Base-by-base conservation (phyloP, 2,329 filamentous ascomycete species). In the Claviceps humidiphila region DNA sequence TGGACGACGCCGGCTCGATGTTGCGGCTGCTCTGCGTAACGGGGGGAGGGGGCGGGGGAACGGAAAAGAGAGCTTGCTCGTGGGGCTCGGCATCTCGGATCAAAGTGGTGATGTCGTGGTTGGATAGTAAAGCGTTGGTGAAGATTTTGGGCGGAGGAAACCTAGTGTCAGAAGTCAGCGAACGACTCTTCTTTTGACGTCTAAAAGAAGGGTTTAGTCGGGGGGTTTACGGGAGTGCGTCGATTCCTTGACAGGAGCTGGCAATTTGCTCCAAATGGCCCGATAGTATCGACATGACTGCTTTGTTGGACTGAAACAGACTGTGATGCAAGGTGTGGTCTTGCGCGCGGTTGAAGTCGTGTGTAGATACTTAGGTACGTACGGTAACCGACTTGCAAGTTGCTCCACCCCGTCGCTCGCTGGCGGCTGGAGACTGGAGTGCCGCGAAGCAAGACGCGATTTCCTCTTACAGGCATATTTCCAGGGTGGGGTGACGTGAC, bases 11-110 rank as follows among this genome's bases (percentile, higher is more conserved):
- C 41, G 66, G 61, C 58, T 74, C 65, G 60, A 71, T 60, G 61
- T 66, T 64, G 9, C 62, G 58, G 11, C 58, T 51, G 41, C 53
- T 57, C 50, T 60, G 72, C 56, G 62, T 68, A 49, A 61, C 71
- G 42, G 63, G 76, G 1, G 86, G 80, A 0, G 86, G 82, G 0
- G 85, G 80, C 0, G 87, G 82, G 1, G 91, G 89, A 0, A 95
- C 84, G 40, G 91, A 94, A 73, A 97, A 98, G 17, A 98, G 81
- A 6, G 91, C 91, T 62, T 90, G 85, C 68, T 98, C 93, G 70
- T 97, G 91, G 22, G 85, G 73, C 68, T 98, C 93, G 3, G 91
- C 96, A 66, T 98, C 93, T 55, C 93, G 87, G 62, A 98, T 96
- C 47, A 98, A 74, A 13, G 87, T 81, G 4, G 93, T 97, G 60